These are phyloP conservation scores for Rhododendron ferrugineum DNA, from an alignment of 148 eudicot species.

Conservation along the genomic window DNA sequence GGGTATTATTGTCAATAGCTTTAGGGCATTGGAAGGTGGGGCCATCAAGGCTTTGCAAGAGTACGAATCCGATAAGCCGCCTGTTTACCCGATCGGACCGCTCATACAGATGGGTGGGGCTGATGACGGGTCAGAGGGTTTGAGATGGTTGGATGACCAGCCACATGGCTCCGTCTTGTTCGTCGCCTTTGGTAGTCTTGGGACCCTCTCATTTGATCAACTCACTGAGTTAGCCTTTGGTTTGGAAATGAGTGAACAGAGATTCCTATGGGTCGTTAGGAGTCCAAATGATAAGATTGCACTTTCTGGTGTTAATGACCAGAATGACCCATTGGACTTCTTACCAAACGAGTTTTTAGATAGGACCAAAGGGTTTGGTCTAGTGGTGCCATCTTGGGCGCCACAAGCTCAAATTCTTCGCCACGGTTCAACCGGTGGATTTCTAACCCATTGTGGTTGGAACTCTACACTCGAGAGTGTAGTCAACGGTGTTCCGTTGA, in stretches of 20 bases:
- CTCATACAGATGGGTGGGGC: slow-evolving; percentile 16
- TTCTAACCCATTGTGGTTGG: slow-evolving; percentile 54
- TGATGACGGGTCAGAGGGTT: slow-evolving; percentile 14
- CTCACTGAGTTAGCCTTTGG: slow-evolving; percentile 42
- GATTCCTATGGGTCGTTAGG: slow-evolving; percentile 51
- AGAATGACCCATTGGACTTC: slow-evolving; percentile 22
- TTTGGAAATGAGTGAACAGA: slow-evolving; percentile 38
- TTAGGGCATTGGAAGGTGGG: slow-evolving; percentile 38
- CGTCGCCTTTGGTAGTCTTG: slow-evolving; percentile 48
- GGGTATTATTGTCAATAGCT: slow-evolving; percentile 51
- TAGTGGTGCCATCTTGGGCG: slow-evolving; percentile 40
- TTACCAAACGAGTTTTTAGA: slow-evolving; percentile 36
- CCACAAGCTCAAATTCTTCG: slow-evolving; percentile 31
- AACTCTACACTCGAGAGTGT: slow-evolving; percentile 41
- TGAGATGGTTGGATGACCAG: slow-evolving; percentile 43
- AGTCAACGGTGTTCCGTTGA: slow-evolving; percentile 33
- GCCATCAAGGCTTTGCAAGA: slow-evolving; percentile 26
- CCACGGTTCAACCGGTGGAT: slow-evolving; percentile 34
- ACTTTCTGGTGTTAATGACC: background rate
- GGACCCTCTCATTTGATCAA: slow-evolving; percentile 37
- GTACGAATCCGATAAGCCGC: slow-evolving; percentile 19
- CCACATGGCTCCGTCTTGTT: slow-evolving; percentile 42
- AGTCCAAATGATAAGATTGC: slow-evolving; percentile 26
- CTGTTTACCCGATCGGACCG: slow-evolving; percentile 43
- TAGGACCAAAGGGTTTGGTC: slow-evolving; percentile 20